These are phyloP conservation scores for Tetracladium setigerum DNA, from an alignment of 495 filamentous ascomycete species.

Conservation along the genomic window DNA sequence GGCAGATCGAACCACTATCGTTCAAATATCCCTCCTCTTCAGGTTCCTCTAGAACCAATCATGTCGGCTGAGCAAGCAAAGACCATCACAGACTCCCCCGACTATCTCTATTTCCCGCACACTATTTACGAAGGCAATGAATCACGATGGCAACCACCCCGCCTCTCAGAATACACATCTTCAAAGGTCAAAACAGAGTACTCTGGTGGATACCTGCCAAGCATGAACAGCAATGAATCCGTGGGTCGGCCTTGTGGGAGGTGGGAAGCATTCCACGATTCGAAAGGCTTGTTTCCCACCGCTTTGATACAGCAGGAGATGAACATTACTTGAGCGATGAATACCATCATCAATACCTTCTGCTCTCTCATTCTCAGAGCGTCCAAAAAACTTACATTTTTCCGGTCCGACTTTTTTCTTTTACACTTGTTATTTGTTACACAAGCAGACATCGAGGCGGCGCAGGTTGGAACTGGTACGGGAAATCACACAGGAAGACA, in stretches of 20 bases:
- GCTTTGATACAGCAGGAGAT: conserved; percentile 13
- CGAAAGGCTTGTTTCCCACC: conserved; percentile 19
- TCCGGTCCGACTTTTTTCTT: not conserved
- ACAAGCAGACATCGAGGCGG: not conserved
- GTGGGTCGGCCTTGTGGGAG: conserved; percentile 17
- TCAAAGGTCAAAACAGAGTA: conserved; percentile 19
- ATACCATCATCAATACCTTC: not conserved
- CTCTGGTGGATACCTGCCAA: conserved; percentile 9
- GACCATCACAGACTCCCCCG: conserved; percentile 14
- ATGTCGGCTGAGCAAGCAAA: conserved; percentile 21
- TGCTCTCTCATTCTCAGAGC: not conserved
- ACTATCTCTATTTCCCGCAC: conserved; percentile 20
- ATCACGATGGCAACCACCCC: conserved; percentile 8
- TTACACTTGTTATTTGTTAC: not conserved
- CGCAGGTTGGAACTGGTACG: not conserved
- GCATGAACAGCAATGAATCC: conserved; percentile 9
- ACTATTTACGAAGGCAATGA: conserved; percentile 16
- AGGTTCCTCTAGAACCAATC: conserved; percentile 19
- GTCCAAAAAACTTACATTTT: not conserved
- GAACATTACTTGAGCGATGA: conserved; percentile 10
- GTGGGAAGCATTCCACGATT: conserved; percentile 16
- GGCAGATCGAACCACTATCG: conserved; percentile 15
- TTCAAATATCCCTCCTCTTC: conserved; percentile 3
- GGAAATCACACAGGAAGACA: not conserved
- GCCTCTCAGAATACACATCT: conserved; percentile 8